These are phyloP conservation scores for Neurospora africana DNA, from an alignment of 495 filamentous ascomycete genomes.

Conservation along the genomic window DNA sequence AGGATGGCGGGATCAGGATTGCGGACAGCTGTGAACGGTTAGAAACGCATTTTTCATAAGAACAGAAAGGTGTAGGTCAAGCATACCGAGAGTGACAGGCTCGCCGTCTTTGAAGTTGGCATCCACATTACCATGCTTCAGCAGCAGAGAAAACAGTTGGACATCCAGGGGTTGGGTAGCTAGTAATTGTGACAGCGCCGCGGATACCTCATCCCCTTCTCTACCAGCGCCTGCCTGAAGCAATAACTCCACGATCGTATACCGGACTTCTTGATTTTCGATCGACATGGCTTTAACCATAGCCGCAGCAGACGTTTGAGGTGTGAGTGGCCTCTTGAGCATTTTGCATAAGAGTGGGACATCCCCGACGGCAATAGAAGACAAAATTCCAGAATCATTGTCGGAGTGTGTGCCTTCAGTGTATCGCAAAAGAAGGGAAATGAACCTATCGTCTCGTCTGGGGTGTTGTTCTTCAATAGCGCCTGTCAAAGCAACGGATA, in stretches of 20 bases:
- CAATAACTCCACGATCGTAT: slow-evolving; percentile 30
- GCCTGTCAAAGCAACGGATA: slow-evolving; percentile 31
- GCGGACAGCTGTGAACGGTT: slow-evolving; percentile 17
- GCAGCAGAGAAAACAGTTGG: slow-evolving; percentile 24
- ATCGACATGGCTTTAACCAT: slow-evolving; percentile 29
- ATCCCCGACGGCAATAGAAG: slow-evolving; percentile 30
- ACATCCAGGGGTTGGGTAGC: slow-evolving; percentile 25
- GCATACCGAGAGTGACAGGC: slow-evolving; percentile 20
- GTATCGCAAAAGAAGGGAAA: slow-evolving; percentile 32
- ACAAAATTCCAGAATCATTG: slow-evolving; percentile 29
- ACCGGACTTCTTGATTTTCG: slow-evolving; percentile 18
- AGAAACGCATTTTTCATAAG: not conserved
- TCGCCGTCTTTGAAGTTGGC: slow-evolving; percentile 30
- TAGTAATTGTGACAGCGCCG: slow-evolving; percentile 24
- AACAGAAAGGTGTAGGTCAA: no score
- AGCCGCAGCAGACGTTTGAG: slow-evolving; percentile 26
- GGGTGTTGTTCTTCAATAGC: slow-evolving; percentile 33
- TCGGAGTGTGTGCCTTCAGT: slow-evolving; percentile 37
- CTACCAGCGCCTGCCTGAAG: slow-evolving; percentile 27
- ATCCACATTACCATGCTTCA: slow-evolving; percentile 33
- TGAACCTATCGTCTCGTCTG: slow-evolving; percentile 29
- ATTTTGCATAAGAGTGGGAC: slow-evolving; percentile 24
- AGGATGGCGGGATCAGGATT: slow-evolving; percentile 28
- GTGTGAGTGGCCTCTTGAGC: slow-evolving; percentile 26
- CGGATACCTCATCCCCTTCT: slow-evolving; percentile 23